Evolutionary conservation across 306 rosid species (phyloP).

Genomic region (Vigna unguiculata): DNA sequence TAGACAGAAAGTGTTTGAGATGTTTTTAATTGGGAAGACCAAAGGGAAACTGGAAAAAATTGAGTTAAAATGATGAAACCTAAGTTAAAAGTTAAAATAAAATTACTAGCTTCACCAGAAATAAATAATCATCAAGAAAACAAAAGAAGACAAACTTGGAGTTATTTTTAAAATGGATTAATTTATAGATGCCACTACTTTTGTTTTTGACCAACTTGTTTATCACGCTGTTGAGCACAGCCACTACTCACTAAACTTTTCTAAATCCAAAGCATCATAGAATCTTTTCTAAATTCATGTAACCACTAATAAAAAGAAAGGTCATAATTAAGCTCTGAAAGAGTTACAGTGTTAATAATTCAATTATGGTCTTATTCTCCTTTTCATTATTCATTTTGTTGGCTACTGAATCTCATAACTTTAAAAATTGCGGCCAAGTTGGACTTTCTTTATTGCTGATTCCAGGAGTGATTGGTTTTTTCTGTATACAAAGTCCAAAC

Average conservation of each 20-base stretch:
- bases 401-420: background rate
- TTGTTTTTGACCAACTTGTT: background rate
- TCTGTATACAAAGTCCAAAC: background rate
- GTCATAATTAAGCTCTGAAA: background rate
- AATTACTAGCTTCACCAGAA: background rate
- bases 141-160: background rate
- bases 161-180: background rate
- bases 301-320: conserved; percentile 11
- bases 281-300: conserved; percentile 1
- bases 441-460: background rate
- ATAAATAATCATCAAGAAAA: background rate
- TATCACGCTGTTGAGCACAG: background rate
- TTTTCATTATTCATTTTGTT: conserved; percentile 13
- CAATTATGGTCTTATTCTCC: background rate
- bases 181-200: background rate
- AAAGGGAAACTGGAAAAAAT: background rate
- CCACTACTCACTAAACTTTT: background rate
- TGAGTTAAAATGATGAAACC: background rate
- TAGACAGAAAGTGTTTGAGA: too few species aligned
- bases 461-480: background rate
- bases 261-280: background rate
- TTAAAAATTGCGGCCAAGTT: background rate
- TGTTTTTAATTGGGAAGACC: too few species aligned
- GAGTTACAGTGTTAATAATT: background rate
- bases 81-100: background rate